Evolutionary conservation across 1,139 yeast species (phyloP), one percentile per base, ranked within the genome.

Genomic region (Magnusiomyces suaveolens): DNA sequence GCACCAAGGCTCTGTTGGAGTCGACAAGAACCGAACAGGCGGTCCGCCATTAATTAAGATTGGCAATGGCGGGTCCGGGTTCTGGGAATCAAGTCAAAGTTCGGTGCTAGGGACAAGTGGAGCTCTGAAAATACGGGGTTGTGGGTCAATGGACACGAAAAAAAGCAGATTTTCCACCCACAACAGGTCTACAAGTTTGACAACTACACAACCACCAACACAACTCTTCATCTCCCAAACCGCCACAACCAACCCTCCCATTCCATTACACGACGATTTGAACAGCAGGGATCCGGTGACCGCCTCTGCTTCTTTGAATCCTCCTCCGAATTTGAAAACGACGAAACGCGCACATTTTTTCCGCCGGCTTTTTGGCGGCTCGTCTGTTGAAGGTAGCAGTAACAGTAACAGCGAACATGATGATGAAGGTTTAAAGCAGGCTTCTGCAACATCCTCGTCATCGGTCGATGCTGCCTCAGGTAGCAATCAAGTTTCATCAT

Each of bases 281-380:
- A 36, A 36, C 18, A 36, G 41, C 41, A 36, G 41, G 18, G 41
- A 36, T 16, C 18, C 16, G 33, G 33, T 29, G 8, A 14, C 16
- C 18, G 41, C 16, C 18, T n/a, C 41, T 36, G 41, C 41, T 36
- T 14, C 41, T 36, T 36, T 16, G 41, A 36, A 36, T 36, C 41
- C 18, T 18, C 4, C 8, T 18, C 43, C 16, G 16, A 10, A n/a
- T 36, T 36, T n/a, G 41, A 43, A 51, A 46, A 51, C 54, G 12
- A 39, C 50, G 21, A 52, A 52, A 43, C 55, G 57, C 24, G 53
- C 55, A n/a, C 57, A 52, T 25, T 52, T 55, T 38, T 55, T 55
- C 39, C 48, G 55, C 18, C 48, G 57, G 33, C 51, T 55, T 6
- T 55, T 55, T 51, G 54, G 57, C 14, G 55, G 57, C 36, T 26